A percentile compares a stretch with the other conserved stretches of the same genome.
phyloP scores from a whole-genome alignment of 1,284 basidiomycete genomes.

The Vanrija humicola region DNA sequence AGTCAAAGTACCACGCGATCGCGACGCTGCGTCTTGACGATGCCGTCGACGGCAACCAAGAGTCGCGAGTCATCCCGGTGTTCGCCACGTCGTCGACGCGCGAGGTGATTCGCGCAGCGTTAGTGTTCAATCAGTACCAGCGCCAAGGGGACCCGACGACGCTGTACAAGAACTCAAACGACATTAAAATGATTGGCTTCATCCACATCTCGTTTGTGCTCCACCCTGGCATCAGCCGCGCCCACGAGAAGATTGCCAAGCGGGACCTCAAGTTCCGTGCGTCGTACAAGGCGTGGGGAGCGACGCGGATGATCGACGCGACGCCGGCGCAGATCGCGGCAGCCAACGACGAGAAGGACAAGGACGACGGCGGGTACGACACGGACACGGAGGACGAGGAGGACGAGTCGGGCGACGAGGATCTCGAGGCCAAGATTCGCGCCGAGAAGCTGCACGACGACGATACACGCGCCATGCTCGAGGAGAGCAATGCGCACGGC shows the following conservation, averaged over 20 bases:
- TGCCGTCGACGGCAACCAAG: constrained; percentile 28
- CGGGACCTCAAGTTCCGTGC: constrained; percentile 37
- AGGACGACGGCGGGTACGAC: constrained; percentile 4
- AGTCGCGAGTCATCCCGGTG: constrained; percentile 26
- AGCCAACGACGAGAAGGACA: not conserved
- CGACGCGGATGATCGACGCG: constrained; percentile 5
- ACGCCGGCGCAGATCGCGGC: not conserved
- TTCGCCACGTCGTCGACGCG: constrained; percentile 35
- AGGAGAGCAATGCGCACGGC: constrained; percentile 28
- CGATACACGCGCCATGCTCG: constrained; percentile 25
- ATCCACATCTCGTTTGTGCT: constrained; percentile 32
- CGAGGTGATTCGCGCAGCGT: constrained; percentile 18
- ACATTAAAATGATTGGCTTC: constrained; percentile 25
- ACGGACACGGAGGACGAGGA: not conserved
- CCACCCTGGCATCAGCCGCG: constrained; percentile 37
- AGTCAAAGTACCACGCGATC: constrained; percentile 35
- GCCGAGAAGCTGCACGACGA: constrained; percentile 14
- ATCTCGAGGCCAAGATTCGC: not conserved
- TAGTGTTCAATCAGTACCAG: not conserved
- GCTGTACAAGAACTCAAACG: too few relatives aligned
- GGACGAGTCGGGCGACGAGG: not conserved
- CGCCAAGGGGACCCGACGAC: too few relatives aligned
- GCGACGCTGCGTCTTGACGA: constrained; percentile 34
- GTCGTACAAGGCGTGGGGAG: constrained; percentile 47
- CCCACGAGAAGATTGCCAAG: constrained; percentile 39